phyloP scores from a whole-genome alignment of 2,329 filamentous ascomycete species.

The Alternaria triticimaculans region DNA sequence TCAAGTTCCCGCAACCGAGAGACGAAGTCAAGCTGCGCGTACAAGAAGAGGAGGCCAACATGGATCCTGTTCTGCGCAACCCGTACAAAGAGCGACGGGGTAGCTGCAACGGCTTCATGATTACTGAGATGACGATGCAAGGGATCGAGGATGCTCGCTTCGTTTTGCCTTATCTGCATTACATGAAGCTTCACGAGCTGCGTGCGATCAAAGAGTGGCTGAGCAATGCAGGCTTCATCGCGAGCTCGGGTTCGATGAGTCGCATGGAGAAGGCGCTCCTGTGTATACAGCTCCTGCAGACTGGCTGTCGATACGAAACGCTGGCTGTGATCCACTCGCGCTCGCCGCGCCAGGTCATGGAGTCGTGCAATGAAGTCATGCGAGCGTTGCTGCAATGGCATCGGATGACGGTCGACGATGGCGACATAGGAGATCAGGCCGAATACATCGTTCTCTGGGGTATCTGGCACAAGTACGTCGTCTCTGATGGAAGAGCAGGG shows the following conservation, averaged over 20 bases:
- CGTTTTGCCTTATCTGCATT: constrained; percentile 27
- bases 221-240: constrained; percentile 15
- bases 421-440: constrained; percentile 2
- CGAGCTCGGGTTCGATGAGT: constrained; percentile 24
- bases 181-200: constrained; percentile 37
- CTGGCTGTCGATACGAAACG: constrained; percentile 33
- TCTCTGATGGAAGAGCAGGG: constrained; percentile 6
- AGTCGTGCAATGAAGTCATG: constrained; percentile 36
- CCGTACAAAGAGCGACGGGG: constrained; percentile 27
- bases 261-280: constrained; percentile 38
- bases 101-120: constrained; percentile 24
- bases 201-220: constrained; percentile 31
- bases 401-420: constrained; percentile 21
- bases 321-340: constrained; percentile 39
- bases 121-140: constrained; percentile 28
- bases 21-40: constrained; percentile 20
- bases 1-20: constrained; percentile 10
- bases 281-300: constrained; percentile 34
- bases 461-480: constrained; percentile 22
- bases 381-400: constrained; percentile 33
- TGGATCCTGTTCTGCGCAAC: constrained; percentile 10
- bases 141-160: constrained; percentile 21
- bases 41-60: constrained; percentile 21
- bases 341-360: constrained; percentile 30
- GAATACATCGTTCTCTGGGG: constrained; percentile 29